Evolutionary conservation across 2,329 filamentous ascomycete genomes (phyloP), one percentile per base, ranked within the genome.

Genomic region (Talaromyces marneffei): DNA sequence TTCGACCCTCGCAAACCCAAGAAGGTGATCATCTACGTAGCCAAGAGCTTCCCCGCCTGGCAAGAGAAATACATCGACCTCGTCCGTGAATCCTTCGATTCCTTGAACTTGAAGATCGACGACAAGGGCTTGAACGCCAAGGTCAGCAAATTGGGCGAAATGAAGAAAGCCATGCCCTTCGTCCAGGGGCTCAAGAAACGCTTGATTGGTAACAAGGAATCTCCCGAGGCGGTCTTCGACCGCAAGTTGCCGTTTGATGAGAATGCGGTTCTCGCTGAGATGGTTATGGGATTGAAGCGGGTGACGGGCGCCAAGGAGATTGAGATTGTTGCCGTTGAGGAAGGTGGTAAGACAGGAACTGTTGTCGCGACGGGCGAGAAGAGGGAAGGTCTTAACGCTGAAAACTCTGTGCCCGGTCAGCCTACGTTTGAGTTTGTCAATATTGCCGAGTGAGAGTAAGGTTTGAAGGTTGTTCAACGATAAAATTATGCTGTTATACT

Each of bases 151-250:
- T 82, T 91, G 71, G 87, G 86, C 46, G 76, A 78, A 65, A 91
- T 92, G 83, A 99, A 97, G 85, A 94, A 95, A 79, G 93, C 92
- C 2, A 97, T 97, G 93, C 94, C 94, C 0, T 97, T 97, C 71
- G 87, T 97, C 55, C 92, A 97, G 78, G 78, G 75, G 6, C 80
- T 97, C 63, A 97, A 97, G 87, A 90, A 85, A 75, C 86, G 90
- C 57, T 83, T 99, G 60, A 82, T 91, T 61, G 72, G 74, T 39
- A 81, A 82, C 55, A 88, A 90, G 64, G 86, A 93, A 76, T 78
- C 81, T 14, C 79, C 85, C 1, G 80, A 83, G 25, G 81, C 78
- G 2, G 91, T 97, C 9, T 87, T 97, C 70, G 87, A 93, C 72
- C 84, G 92, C 66, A 91, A 93, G 77, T 81, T 99, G 64, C 83